Evolutionary conservation across 192 early-diverging fungal genomes (phyloP).

Genomic region (Funneliformis geosporum): DNA sequence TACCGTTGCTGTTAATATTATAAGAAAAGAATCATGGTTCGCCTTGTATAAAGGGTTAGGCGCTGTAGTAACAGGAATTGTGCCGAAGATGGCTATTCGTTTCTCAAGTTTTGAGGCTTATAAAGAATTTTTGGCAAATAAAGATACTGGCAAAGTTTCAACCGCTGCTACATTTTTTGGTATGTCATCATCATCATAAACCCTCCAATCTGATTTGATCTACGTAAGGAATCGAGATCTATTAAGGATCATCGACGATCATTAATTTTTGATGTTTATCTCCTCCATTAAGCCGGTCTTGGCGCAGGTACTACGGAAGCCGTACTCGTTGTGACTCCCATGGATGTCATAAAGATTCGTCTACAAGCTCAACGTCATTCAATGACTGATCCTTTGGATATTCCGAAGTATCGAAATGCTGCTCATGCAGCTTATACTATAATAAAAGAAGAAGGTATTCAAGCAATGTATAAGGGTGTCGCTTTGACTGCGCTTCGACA

Average conservation of each 20-base stretch:
- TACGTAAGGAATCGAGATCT: slow-evolving; percentile 2
- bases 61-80: slow-evolving; percentile 93
- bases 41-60: slow-evolving; percentile 97
- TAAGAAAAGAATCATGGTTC: slow-evolving; percentile 81
- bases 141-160: slow-evolving; percentile 62
- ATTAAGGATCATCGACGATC: not conserved
- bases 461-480: slow-evolving; percentile 92
- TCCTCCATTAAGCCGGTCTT: slow-evolving; percentile 66
- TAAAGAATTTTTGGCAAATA: slow-evolving; percentile 76
- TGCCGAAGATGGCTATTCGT: slow-evolving; percentile 99
- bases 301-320: slow-evolving; percentile 93
- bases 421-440: slow-evolving; percentile 90
- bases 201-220: slow-evolving; percentile 32
- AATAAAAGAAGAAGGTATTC: slow-evolving; percentile 85
- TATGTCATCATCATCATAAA: slow-evolving; percentile 43
- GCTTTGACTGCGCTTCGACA: slow-evolving; percentile 91
- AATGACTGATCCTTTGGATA: slow-evolving; percentile 93
- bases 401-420: slow-evolving; percentile 96
- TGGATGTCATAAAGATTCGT: slow-evolving; percentile 99
- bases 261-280: slow-evolving; percentile 18
- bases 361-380: slow-evolving; percentile 95
- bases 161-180: slow-evolving; percentile 72
- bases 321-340: slow-evolving; percentile 92
- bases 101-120: slow-evolving; percentile 96
- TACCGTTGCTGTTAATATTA: slow-evolving; percentile 82